A percentile compares a stretch with the other conserved stretches of the same genome.
Evolutionary conservation across 805 yeast species (phyloP).

Genomic region (Metschnikowia borealis): DNA sequence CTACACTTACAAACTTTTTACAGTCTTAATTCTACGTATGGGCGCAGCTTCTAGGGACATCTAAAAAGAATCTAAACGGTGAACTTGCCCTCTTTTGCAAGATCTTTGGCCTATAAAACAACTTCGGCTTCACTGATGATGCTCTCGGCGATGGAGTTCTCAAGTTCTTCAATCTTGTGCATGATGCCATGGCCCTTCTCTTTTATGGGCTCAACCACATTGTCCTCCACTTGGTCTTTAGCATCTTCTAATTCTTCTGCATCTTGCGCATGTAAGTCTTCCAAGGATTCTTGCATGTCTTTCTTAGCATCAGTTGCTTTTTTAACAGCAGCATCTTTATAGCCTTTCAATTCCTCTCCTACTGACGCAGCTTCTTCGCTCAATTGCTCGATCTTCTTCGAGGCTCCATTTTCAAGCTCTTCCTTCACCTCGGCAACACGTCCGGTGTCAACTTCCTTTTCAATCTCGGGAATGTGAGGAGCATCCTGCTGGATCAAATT

Average conservation of each 20-base stretch:
- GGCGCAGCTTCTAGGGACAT: neutral
- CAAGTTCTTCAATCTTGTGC: constrained; percentile 3
- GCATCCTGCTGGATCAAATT: constrained; percentile 7
- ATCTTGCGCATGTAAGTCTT: neutral
- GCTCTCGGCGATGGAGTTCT: constrained; percentile 1
- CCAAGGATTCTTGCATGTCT: constrained; percentile 4
- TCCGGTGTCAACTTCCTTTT: constrained; percentile 5
- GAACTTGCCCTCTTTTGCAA: neutral
- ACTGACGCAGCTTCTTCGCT: neutral
- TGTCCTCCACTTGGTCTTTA: neutral
- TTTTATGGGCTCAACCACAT: neutral
- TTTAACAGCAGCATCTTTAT: constrained; percentile 4
- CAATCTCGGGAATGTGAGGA: constrained; percentile 16
- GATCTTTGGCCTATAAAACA: neutral
- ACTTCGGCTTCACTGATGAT: constrained; percentile 3
- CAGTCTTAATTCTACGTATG: neutral
- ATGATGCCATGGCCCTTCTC: constrained; percentile 2
- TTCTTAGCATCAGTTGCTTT: neutral
- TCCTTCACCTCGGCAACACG: neutral
- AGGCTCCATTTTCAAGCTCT: neutral
- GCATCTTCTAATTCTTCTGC: constrained; percentile 1
- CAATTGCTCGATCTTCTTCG: constrained; percentile 1
- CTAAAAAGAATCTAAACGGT: neutral
- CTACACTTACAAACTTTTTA: neutral
- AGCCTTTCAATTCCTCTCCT: neutral